phyloP scores from a whole-genome alignment of 2,329 filamentous ascomycete species.

The Talaromyces sp. region DNA sequence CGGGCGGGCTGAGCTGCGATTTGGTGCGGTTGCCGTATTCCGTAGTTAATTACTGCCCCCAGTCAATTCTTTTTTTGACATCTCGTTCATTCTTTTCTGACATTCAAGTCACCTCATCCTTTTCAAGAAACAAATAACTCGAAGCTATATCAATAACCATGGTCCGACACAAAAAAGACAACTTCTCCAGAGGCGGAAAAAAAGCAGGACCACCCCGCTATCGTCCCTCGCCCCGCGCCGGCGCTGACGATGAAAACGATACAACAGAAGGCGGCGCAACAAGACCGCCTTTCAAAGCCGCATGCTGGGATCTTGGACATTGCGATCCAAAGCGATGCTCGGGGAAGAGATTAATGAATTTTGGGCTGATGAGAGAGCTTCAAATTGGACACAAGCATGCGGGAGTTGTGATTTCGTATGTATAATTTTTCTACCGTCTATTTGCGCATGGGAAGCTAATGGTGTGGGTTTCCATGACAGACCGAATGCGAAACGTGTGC shows the following conservation, averaged over 20 bases:
- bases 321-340: constrained; percentile 97
- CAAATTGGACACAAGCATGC: constrained; percentile 86
- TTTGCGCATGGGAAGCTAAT: neutral
- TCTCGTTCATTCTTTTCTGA: neutral
- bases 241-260: constrained; percentile 39
- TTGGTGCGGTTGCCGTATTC: neutral
- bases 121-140: neutral
- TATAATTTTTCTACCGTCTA: constrained; percentile 9
- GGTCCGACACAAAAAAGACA: constrained; percentile 96
- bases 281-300: constrained; percentile 69
- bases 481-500: constrained; percentile 80
- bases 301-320: constrained; percentile 96
- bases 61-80: neutral
- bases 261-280: constrained; percentile 24
- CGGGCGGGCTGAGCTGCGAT: constrained; percentile 3
- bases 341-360: constrained; percentile 86
- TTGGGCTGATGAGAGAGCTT: constrained; percentile 89
- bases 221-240: constrained; percentile 43
- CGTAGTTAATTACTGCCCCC: neutral
- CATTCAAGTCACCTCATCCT: neutral
- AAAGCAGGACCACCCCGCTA: constrained; percentile 60
- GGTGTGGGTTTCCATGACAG: constrained; percentile 23
- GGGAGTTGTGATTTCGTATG: constrained; percentile 79
- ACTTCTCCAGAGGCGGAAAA: constrained; percentile 65
- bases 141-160: constrained; percentile 43